phyloP scores from a whole-genome alignment of 345 rosid genomes.

The Schrenkiella parvula region DNA sequence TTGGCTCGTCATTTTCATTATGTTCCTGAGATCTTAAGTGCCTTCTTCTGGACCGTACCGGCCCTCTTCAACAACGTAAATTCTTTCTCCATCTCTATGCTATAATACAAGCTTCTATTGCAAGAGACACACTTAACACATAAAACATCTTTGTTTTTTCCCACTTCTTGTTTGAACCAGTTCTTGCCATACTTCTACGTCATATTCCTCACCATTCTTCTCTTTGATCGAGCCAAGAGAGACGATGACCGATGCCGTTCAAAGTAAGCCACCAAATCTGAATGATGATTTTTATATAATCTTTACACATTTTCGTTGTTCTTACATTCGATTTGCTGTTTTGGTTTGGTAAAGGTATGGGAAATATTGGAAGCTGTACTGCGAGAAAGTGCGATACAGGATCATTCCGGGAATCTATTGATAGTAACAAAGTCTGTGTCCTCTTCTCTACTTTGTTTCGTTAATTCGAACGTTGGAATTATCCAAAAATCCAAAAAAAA shows the following conservation, averaged over 20 bases:
- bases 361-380: slow-evolving; percentile 69
- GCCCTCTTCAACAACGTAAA: slow-evolving; percentile 85
- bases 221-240: slow-evolving; percentile 91
- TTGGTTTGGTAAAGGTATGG: slow-evolving; percentile 59
- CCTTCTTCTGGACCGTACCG: slow-evolving; percentile 95
- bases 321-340: not conserved
- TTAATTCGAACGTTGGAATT: slow-evolving; percentile 9
- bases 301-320: not conserved
- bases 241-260: slow-evolving; percentile 92
- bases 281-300: not conserved
- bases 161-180: slow-evolving; percentile 38
- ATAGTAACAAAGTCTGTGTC: slow-evolving; percentile 14
- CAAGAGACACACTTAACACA: not conserved
- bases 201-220: slow-evolving; percentile 78
- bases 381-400: slow-evolving; percentile 70
- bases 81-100: not conserved
- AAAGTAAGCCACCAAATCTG: slow-evolving; percentile 57
- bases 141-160: not conserved
- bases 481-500: not conserved
- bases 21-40: slow-evolving; percentile 82
- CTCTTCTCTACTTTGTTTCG: slow-evolving; percentile 2
- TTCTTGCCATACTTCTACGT: slow-evolving; percentile 93
- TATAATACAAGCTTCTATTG: not conserved
- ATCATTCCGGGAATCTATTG: slow-evolving; percentile 81
- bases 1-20: slow-evolving; percentile 94